Conservation (phyloP, 768 basidiomycete genomes). For the Neoboletus brunneissimus region DNA sequence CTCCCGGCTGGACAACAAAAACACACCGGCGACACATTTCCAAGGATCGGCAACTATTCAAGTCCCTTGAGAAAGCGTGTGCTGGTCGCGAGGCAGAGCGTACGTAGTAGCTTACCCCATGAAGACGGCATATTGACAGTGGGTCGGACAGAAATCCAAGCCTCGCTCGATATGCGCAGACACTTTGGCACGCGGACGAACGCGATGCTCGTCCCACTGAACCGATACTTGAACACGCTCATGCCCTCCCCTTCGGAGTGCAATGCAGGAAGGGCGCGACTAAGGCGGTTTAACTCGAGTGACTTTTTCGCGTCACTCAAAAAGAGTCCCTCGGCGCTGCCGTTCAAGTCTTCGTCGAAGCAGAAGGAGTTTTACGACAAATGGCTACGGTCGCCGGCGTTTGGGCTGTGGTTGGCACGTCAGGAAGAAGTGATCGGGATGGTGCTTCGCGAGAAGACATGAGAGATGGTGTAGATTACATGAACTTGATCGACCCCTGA, state of each 20-base stretch:
- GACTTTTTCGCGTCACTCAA: constrained; percentile 75
- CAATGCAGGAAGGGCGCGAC: constrained; percentile 31
- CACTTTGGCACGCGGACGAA: constrained; percentile 87
- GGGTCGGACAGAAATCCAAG: constrained; percentile 47
- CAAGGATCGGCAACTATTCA: constrained; percentile 76
- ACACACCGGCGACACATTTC: constrained; percentile 82
- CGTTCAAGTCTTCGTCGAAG: constrained; percentile 66
- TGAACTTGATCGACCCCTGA: background rate
- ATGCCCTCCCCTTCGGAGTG: constrained; percentile 66
- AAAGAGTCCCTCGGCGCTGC: constrained; percentile 63
- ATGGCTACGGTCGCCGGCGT: constrained; percentile 73
- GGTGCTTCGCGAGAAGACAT: constrained; percentile 39
- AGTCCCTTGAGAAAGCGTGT: constrained; percentile 64
- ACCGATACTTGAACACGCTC: constrained; percentile 86
- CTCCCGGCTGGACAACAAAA: constrained; percentile 73
- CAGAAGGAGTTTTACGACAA: constrained; percentile 73
- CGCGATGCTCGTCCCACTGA: constrained; percentile 82
- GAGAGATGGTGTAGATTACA: background rate
- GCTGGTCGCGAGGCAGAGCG: constrained; percentile 47
- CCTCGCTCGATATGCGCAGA: constrained; percentile 64
- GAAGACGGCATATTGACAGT: background rate
- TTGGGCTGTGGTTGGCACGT: constrained; percentile 74
- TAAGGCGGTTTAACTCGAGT: constrained; percentile 67
- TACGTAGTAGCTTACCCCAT: constrained; percentile 33
- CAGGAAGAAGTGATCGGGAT: constrained; percentile 70